Evolutionary conservation across 306 rosid genomes (phyloP).

Genomic region (Ormosia emarginata): DNA sequence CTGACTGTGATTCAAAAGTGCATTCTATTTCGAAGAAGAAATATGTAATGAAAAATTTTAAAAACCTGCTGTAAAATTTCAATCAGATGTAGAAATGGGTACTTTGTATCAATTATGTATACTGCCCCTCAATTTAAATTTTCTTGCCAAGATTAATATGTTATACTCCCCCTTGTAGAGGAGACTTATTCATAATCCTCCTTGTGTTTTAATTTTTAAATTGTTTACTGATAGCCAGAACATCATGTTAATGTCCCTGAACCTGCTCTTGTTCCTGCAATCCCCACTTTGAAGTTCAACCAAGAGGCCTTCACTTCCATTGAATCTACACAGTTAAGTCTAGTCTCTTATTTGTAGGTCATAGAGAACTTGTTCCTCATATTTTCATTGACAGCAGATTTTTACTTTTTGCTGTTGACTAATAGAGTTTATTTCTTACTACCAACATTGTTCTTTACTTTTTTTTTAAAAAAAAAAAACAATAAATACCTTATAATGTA

Average conservation of each 20-base stretch:
- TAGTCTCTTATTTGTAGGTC: not conserved
- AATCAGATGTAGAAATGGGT: not conserved
- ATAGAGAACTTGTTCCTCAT: not conserved
- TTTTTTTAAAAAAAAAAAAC: not conserved
- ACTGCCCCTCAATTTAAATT: not conserved
- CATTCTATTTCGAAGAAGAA: not conserved
- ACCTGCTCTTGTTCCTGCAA: slow-evolving; percentile 77
- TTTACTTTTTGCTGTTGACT: not conserved
- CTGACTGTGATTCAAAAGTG: not conserved
- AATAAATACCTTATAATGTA: not conserved
- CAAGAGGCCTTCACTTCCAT: slow-evolving; percentile 65
- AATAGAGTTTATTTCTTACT: not conserved
- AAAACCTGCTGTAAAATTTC: not conserved
- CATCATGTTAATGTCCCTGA: slow-evolving; percentile 48
- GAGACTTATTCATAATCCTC: not conserved
- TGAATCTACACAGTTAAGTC: slow-evolving; percentile 79
- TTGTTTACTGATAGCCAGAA: slow-evolving; percentile 71
- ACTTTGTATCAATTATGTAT: not conserved
- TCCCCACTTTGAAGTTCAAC: slow-evolving; percentile 76
- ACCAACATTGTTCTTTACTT: not conserved
- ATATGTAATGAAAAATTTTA: not conserved
- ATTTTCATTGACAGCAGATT: not conserved
- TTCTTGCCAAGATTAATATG: not conserved
- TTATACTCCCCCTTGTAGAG: not conserved
- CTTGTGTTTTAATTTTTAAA: slow-evolving; percentile 28